Evolutionary conservation across 2,329 filamentous ascomycete species (phyloP).

Genomic region (Arthrocladium fulminans): DNA sequence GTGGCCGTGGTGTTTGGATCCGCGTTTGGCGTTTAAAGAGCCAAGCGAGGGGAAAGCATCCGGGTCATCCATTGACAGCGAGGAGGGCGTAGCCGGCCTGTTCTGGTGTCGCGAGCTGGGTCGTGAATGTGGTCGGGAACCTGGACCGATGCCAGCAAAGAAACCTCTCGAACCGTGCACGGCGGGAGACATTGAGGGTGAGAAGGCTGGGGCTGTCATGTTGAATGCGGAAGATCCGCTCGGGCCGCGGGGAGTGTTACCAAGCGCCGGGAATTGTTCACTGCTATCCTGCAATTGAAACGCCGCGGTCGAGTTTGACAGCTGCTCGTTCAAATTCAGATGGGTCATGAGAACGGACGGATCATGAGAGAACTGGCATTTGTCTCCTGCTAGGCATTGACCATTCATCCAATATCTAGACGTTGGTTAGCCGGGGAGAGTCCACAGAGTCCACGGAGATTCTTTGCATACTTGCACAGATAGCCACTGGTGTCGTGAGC

Average conservation of each 20-base stretch:
- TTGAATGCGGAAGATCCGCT: conserved; percentile 35
- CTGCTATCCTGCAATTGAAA: conserved; percentile 71
- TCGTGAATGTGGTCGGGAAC: conserved; percentile 65
- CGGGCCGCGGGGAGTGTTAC: conserved; percentile 31
- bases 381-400: conserved; percentile 85
- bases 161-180: conserved; percentile 14
- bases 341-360: conserved; percentile 69
- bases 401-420: conserved; percentile 88
- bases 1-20: conserved; percentile 90
- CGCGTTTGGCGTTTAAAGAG: conserved; percentile 62
- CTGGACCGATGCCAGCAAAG: conserved; percentile 19
- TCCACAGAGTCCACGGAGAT: conserved; percentile 16
- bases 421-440: conserved; percentile 23
- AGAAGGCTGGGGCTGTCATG: conserved; percentile 29
- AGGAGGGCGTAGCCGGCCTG: conserved; percentile 45
- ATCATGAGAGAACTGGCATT: conserved; percentile 95
- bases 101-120: conserved; percentile 74
- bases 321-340: conserved; percentile 61
- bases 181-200: conserved; percentile 16
- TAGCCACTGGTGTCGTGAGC: conserved; percentile 94
- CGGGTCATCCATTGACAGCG: conserved; percentile 77
- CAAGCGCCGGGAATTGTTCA: conserved; percentile 73
- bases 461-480: conserved; percentile 82
- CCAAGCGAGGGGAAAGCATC: conserved; percentile 90
- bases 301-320: conserved; percentile 47